Base-by-base conservation (phyloP, 148 eudicot genomes). In the Rhododendron kiyosumense region DNA sequence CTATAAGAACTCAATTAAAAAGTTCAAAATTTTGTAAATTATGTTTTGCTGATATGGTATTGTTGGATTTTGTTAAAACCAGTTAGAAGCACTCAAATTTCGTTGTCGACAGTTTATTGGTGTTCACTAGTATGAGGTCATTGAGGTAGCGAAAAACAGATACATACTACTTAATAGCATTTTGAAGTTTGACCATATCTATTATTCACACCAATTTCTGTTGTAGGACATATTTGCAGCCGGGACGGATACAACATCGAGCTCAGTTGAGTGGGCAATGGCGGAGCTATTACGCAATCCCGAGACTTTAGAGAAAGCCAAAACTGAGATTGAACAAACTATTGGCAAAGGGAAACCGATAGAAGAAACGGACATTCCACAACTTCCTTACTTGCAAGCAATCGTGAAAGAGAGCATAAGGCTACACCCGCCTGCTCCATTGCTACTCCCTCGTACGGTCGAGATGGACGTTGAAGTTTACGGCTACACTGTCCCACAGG, bases 401-500 rank as follows among this genome's bases (percentile, higher is more conserved):
- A 78, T 78, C 7, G 52, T 78, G 69, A 63, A 63, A 63, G 69
- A 63, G 69, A 24, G 13, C 69, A 24, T 63, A 28, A 63, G 69
- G 69, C 28, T 63, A n/a, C 69, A 63, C 69, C 69, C 69, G 3
- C 69, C 69, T 24, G 28, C 8, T 63, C 69, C 69, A 8, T 63
- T 63, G 28, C 69, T 63, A 63, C 3, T 63, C 69, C 69, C 69
- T 24, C 30, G 69, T 28, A 63, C 69, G 3, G 69, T 63, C 0
- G 69, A 63, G 28, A 63, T 0, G n/a, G 28, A 63, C 3, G 86
- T 75, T 32, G 49, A 84, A 46, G 43, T 84, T 9, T 48, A 0
- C 28, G 81, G 69, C 36, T 51, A 74, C 65, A 75, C 63, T 3
- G 67, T 84, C 11, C 86, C 86, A 36, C 38, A 54, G 81, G 65